phyloP scores from a whole-genome alignment of 169 alveolate species.

The Plasmodium vivax region DNA sequence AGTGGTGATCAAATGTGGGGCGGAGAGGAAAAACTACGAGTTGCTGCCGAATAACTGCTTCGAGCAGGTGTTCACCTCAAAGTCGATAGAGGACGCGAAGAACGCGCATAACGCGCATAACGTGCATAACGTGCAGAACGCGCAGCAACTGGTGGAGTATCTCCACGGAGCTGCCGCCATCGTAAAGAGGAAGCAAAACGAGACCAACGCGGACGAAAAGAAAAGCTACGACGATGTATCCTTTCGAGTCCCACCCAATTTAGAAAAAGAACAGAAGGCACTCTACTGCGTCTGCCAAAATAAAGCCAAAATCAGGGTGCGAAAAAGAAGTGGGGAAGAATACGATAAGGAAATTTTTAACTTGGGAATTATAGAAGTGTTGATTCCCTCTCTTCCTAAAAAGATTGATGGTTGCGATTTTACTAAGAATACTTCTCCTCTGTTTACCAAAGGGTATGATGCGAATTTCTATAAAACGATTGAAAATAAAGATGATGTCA shows the following conservation, averaged over 20 bases:
- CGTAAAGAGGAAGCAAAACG: background rate
- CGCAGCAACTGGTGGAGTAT: background rate
- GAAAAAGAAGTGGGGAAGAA: background rate
- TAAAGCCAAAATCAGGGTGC: constrained; percentile 1
- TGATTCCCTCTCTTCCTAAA: background rate
- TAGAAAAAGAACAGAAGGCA: background rate
- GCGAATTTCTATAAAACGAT: background rate
- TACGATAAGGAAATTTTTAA: background rate
- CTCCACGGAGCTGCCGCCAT: constrained; percentile 1
- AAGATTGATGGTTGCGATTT: constrained; percentile 51
- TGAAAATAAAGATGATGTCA: background rate
- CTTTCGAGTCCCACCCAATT: constrained; percentile 39
- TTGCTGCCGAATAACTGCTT: constrained; percentile 38
- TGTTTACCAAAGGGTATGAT: constrained; percentile 13
- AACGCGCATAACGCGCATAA: no score
- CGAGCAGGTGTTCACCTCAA: background rate
- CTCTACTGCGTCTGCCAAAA: constrained; percentile 31
- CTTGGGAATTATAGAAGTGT: constrained; percentile 19
- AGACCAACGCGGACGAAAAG: background rate
- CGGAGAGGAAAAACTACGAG: constrained; percentile 1
- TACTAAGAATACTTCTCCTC: background rate
- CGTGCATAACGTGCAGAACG: no score
- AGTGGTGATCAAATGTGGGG: constrained; percentile 38
- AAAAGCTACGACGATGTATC: background rate
- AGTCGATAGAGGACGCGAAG: background rate